These are phyloP conservation scores for Paulownia fortunei DNA, from an alignment of 257 asterid genomes.

Conservation along the genomic window DNA sequence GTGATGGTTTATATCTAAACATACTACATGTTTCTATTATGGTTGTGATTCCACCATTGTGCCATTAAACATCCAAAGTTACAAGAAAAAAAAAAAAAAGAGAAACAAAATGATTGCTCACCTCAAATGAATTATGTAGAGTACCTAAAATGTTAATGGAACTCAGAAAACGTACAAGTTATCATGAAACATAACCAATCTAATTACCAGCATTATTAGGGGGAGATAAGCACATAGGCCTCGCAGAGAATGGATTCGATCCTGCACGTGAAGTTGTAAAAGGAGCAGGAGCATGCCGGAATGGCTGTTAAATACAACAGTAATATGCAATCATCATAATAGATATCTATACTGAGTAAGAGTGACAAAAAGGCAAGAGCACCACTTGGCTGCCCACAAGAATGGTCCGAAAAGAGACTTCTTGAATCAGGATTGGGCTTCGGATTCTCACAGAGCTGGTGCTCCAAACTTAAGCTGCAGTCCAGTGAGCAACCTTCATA, in stretches of 20 bases:
- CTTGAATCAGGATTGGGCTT: slow-evolving; percentile 62
- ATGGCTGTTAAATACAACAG: slow-evolving; percentile 39
- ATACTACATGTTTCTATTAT: background rate
- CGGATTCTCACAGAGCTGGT: slow-evolving; percentile 66
- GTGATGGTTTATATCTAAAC: background rate
- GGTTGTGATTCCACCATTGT: background rate
- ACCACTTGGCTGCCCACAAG: slow-evolving; percentile 54
- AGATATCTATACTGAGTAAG: slow-evolving; percentile 8
- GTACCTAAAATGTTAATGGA: background rate
- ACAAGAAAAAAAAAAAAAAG: background rate
- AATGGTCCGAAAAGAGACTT: slow-evolving; percentile 64
- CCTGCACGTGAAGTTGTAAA: slow-evolving; percentile 50
- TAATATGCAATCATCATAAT: background rate
- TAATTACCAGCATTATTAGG: slow-evolving; percentile 54
- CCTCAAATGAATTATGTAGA: background rate
- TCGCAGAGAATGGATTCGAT: slow-evolving; percentile 53
- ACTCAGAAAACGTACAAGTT: background rate
- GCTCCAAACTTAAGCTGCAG: slow-evolving; percentile 78
- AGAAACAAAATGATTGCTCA: too few relatives aligned
- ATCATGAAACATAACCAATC: background rate
- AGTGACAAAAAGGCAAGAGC: slow-evolving; percentile 27
- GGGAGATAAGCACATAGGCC: slow-evolving; percentile 53
- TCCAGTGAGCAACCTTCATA: background rate
- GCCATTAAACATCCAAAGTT: too few relatives aligned
- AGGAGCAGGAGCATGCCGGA: slow-evolving; percentile 52